Evolutionary conservation across 2,329 filamentous ascomycete species (phyloP), one percentile per base, ranked within the genome.

Genomic region (Claviceps sp.): DNA sequence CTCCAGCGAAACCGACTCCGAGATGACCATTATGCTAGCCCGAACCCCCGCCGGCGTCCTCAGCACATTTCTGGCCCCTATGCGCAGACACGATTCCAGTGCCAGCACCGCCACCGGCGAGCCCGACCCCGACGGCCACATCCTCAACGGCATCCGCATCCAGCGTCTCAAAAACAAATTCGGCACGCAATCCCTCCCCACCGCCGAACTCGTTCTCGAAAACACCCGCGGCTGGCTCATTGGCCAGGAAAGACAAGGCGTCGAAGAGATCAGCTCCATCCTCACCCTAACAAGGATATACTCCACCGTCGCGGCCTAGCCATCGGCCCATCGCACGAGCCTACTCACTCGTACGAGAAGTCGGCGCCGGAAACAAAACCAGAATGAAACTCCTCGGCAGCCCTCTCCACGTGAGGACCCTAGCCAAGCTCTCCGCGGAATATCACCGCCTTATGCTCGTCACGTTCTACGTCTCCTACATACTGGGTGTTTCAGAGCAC

Each of bases 141-240:
- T 77, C 50, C 71, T 83, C 11, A 89, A 89, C 60, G 84, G 85
- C 2, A 71, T 89, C 8, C 71, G 71, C 8, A 85, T 88, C 56
- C 78, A 83, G 53, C 74, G 84, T 0, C 69, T 89, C 16, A 89
- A 89, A 67, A 78, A 79, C 63, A 89, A 89, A 60, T 73, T 86
- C 3, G 85, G 85, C 26, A 89, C 84, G 0, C 78, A 78, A 47
- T 73, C 81, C 0, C 69, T 89, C 0, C 84, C 85, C 0, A 89
- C 85, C 0, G 85, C 84, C 0, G 85, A 89, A 63, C 73, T 89
- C 0, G 82, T 84, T 54, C 71, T 86, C 2, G 69, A 73, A 16
- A 73, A 70, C n/a, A 79, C 80, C 72, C 75, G 82, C 2, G 82
- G 70, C 4, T 82, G 82, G 72, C 71, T 88, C 5, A 67, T 90